Evolutionary conservation across 139 green algal genomes (phyloP), one percentile per base, ranked within the genome.

Genomic region (Desmodesmus armatus): DNA sequence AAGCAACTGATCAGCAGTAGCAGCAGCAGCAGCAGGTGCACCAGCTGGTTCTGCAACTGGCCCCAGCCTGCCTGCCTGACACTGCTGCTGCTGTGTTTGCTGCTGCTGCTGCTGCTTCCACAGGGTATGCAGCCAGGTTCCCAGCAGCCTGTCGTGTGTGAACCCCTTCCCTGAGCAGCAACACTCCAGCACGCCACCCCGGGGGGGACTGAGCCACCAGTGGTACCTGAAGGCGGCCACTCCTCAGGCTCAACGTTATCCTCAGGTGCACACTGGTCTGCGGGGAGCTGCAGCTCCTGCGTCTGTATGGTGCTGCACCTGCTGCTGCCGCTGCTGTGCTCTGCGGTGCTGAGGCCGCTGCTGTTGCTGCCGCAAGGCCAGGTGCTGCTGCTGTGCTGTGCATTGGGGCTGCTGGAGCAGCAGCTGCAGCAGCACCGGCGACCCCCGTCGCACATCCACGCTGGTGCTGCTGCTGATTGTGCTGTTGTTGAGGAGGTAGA

Each of bases 31-130:
- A 55, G 76, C 37, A 66, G 72, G 15, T 80, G 72, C 27, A 66
- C 23, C 76, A 53, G 73, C 27, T 73, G 76, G 3, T 44, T 2
- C 6, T 43, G 53, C 29, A 83, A 1, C 55, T n/a, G n/a, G n/a
- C n/a, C n/a, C n/a, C n/a, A n/a, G n/a, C n/a, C n/a, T n/a, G n/a
- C n/a, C n/a, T n/a, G n/a, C n/a, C 63, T 43, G 63, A n/a, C n/a
- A n/a, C 63, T 72, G 63, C 63, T 72, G 63, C 9, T 72, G 63
- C 63, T 72, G 63, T 65, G 21, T 23, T 65, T 19, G 21, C 3
- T 62, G 76, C 55, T 72, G 58, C 55, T 71, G 76, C 37, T 80
- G 72, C 29, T 80, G 72, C 27, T 80, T 21, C 76, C 76, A 83
- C 27, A 83, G 76, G 3, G 31, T 2, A 1, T 43, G 53, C 29